phyloP scores from a whole-genome alignment of 1,284 basidiomycete species.

The Limonomyces culmigenus region DNA sequence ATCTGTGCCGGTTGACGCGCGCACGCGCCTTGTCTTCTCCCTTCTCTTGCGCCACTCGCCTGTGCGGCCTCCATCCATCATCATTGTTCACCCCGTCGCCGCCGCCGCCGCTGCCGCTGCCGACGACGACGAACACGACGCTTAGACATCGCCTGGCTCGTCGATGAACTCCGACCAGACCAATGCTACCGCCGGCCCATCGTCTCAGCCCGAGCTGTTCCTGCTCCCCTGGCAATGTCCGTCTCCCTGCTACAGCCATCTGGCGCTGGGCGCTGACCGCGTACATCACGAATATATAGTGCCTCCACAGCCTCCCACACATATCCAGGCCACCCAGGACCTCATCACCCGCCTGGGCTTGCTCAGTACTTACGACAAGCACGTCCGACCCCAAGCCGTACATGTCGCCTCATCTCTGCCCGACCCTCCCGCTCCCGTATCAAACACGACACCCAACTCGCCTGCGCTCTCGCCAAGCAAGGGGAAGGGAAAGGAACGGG shows the following conservation, averaged over 20 bases:
- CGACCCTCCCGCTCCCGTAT: slow-evolving; percentile 6
- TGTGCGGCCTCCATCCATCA: too few relatives aligned
- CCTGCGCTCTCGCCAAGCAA: slow-evolving; percentile 20
- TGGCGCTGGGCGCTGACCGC: not conserved
- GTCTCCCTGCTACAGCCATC: not conserved
- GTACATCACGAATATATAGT: slow-evolving; percentile 16
- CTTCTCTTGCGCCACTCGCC: too few relatives aligned
- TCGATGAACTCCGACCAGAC: not conserved
- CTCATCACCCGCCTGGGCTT: slow-evolving; percentile 52
- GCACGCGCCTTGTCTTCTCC: too few relatives aligned
- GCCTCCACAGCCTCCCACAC: slow-evolving; percentile 25
- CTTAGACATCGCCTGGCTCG: not conserved
- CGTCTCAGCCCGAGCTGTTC: too few relatives aligned
- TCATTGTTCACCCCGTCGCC: too few relatives aligned
- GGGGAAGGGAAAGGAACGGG: slow-evolving; percentile 47
- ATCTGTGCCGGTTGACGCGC: too few relatives aligned
- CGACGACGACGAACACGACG: too few relatives aligned
- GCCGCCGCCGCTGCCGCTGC: too few relatives aligned
- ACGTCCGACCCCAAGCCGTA: slow-evolving; percentile 36
- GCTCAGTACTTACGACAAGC: slow-evolving; percentile 54
- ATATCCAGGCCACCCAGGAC: slow-evolving; percentile 57
- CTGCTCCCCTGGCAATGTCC: slow-evolving; percentile 4
- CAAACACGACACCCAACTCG: slow-evolving; percentile 9
- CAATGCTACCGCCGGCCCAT: not conserved
- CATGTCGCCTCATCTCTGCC: slow-evolving; percentile 11